These are phyloP conservation scores for Umbelopsis vinacea DNA, from an alignment of 192 early-diverging fungal species.

Conservation along the genomic window DNA sequence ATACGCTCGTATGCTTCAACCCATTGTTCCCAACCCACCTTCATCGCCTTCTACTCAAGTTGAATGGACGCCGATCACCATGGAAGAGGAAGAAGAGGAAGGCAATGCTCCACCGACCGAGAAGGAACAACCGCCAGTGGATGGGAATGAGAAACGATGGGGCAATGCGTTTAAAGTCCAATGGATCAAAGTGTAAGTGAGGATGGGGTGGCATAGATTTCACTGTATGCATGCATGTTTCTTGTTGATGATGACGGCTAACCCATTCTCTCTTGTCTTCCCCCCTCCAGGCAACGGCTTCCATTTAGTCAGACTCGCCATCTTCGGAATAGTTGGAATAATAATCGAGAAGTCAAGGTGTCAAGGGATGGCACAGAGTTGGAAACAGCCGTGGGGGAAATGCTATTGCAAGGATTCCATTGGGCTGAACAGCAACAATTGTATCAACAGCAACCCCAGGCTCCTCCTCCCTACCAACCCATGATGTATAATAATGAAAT, in stretches of 20 bases:
- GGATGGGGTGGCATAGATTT: too few species aligned
- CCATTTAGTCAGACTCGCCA: constrained; percentile 49
- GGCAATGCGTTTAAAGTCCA: constrained; percentile 48
- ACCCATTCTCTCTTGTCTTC: too few species aligned
- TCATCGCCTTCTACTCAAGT: constrained; percentile 18
- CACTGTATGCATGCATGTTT: too few species aligned
- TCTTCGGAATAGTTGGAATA: constrained; percentile 49
- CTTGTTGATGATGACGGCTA: too few species aligned
- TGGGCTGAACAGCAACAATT: constrained; percentile 30
- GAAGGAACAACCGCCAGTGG: constrained; percentile 28
- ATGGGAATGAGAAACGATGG: constrained; percentile 44
- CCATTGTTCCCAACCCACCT: constrained; percentile 19
- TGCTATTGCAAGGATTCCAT: constrained; percentile 42
- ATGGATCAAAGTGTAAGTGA: constrained; percentile 58
- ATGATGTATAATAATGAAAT: constrained; percentile 10
- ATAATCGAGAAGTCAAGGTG: constrained; percentile 53
- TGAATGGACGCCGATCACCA: constrained; percentile 33
- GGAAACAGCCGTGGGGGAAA: constrained; percentile 45
- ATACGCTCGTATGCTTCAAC: constrained; percentile 40
- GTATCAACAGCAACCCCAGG: background rate
- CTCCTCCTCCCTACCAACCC: background rate
- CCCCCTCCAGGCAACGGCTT: constrained; percentile 52
- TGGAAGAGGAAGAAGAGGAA: constrained; percentile 35
- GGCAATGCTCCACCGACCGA: background rate
- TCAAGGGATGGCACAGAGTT: constrained; percentile 56